phyloP scores from a whole-genome alignment of 331 rosid species.

The Prunus yedoensis region DNA sequence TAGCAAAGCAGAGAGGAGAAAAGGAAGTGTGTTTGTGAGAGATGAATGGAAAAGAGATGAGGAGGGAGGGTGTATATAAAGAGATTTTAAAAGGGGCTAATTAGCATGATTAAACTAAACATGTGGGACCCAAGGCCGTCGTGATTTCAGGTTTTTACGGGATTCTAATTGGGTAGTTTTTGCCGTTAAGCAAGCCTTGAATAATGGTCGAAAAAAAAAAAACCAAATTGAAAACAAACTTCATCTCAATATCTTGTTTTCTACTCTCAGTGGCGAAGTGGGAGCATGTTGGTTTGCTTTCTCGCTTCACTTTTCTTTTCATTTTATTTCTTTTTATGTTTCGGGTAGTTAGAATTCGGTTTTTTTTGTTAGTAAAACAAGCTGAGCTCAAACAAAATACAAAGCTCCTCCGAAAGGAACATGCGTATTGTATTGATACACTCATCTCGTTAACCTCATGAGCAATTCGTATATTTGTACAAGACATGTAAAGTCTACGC shows the following conservation, averaged over 20 bases:
- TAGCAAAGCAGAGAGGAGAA: background rate
- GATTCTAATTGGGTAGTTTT: slow-evolving; percentile 50
- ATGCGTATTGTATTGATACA: no score
- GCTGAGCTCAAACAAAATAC: no score
- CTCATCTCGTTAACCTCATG: no score
- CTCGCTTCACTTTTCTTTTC: no score
- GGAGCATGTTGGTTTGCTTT: no score
- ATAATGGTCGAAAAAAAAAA: slow-evolving; percentile 22
- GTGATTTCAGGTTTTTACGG: slow-evolving; percentile 62
- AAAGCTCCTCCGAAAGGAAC: no score
- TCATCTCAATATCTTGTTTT: background rate
- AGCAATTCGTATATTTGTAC: no score
- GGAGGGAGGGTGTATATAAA: slow-evolving; percentile 56
- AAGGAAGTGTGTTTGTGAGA: background rate
- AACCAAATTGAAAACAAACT: background rate
- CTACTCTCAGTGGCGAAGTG: background rate
- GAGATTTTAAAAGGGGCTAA: slow-evolving; percentile 34
- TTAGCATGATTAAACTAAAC: slow-evolving; percentile 56
- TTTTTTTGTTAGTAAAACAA: no score
- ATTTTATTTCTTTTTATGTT: no score
- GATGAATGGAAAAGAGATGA: slow-evolving; percentile 1
- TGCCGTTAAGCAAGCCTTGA: slow-evolving; percentile 69
- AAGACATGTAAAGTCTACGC: no score
- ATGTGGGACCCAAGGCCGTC: slow-evolving; percentile 52
- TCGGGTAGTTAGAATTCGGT: no score